Percentiles rank a stretch among this genome's conserved stretches.
Conservation (phyloP, 148 eudicot genomes). For the Persicaria tinctoria region DNA sequence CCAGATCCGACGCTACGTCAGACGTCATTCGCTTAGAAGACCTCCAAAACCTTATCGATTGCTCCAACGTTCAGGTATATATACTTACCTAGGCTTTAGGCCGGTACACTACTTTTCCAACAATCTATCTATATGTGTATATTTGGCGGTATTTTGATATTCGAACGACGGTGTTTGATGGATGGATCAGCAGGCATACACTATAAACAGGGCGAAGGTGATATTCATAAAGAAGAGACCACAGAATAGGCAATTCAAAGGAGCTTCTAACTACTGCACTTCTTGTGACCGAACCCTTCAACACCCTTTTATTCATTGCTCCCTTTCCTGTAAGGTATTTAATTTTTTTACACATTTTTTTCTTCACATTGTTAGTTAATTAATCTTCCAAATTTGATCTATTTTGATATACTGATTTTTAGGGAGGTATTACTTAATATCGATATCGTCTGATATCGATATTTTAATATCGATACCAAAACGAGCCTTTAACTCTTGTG, state of each 20-base stretch:
- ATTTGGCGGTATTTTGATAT: not conserved
- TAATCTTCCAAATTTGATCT: too few species aligned
- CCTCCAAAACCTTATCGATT: slow-evolving; percentile 77
- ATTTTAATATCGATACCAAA: too few species aligned
- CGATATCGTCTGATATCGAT: too few species aligned
- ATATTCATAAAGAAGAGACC: slow-evolving; percentile 94
- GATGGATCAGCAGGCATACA: slow-evolving; percentile 51
- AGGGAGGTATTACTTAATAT: too few species aligned
- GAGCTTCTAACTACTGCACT: slow-evolving; percentile 85
- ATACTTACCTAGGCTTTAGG: not conserved
- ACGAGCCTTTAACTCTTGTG: too few species aligned
- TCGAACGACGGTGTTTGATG: not conserved
- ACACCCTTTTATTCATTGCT: slow-evolving; percentile 88
- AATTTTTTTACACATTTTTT: too few species aligned
- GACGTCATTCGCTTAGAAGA: slow-evolving; percentile 90
- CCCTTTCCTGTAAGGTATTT: slow-evolving; percentile 91
- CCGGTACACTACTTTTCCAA: too few species aligned
- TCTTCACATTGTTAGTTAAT: too few species aligned
- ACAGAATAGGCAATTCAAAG: slow-evolving; percentile 92
- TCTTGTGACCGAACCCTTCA: slow-evolving; percentile 95
- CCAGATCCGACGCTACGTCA: slow-evolving; percentile 87
- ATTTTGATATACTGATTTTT: too few species aligned
- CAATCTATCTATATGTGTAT: not conserved
- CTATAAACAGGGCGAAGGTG: slow-evolving; percentile 87
- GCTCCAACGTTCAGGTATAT: slow-evolving; percentile 88